Percentiles rank a stretch among this genome's conserved stretches.
Conservation (phyloP, 352 stramenopile genomes). For the Pythium aphanidermatum region DNA sequence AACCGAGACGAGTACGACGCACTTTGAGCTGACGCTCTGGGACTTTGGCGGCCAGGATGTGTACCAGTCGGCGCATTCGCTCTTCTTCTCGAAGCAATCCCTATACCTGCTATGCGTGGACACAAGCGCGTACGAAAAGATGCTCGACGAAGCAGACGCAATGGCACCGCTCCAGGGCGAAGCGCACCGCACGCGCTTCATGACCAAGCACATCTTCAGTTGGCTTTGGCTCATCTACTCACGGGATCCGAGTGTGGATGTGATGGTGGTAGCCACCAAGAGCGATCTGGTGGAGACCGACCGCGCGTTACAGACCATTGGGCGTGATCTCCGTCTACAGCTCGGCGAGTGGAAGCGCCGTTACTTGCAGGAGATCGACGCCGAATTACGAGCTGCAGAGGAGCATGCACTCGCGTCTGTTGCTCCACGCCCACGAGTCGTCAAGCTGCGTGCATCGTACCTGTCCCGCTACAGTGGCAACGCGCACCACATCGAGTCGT, state of each 20-base stretch:
- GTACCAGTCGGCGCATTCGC: not conserved
- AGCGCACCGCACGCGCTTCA: not conserved
- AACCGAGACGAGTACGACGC: conserved; percentile 7
- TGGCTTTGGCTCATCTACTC: not conserved
- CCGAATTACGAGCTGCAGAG: conserved; percentile 7
- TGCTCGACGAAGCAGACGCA: not conserved
- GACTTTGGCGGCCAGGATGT: conserved; percentile 1
- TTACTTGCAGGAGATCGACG: conserved; percentile 11
- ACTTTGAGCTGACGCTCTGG: conserved; percentile 14
- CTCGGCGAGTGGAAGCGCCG: conserved; percentile 15
- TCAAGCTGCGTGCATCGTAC: conserved; percentile 3
- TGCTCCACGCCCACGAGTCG: not conserved
- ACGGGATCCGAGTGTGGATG: not conserved
- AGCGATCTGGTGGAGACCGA: conserved; percentile 2
- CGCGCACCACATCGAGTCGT: conserved; percentile 10
- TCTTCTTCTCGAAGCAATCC: not conserved
- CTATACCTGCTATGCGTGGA: conserved; percentile 3
- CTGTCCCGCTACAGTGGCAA: conserved; percentile 17
- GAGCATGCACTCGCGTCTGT: not conserved
- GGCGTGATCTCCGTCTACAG: conserved; percentile 7
- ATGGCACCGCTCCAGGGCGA: not conserved
- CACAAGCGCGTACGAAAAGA: not conserved
- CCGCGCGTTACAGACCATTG: not conserved
- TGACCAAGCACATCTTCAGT: not conserved
- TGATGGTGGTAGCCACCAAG: not conserved